Percentiles rank a stretch among this genome's conserved stretches.
Evolutionary conservation across 2,329 filamentous ascomycete species (phyloP).

Genomic region (Penicillium sp.): DNA sequence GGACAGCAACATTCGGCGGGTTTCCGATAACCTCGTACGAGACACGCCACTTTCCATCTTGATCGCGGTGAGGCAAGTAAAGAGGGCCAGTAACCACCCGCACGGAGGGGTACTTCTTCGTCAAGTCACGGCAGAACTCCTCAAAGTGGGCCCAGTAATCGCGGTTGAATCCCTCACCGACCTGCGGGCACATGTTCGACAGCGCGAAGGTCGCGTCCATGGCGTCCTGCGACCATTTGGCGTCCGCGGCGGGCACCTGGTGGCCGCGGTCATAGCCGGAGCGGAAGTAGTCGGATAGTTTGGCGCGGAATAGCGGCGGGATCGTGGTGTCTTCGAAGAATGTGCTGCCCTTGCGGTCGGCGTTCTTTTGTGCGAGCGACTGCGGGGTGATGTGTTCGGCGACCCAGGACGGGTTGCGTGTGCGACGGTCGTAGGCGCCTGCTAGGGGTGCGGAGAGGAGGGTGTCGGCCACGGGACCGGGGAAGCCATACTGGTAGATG

Average conservation of each 20-base stretch:
- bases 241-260: constrained; percentile 92
- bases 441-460: constrained; percentile 62
- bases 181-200: constrained; percentile 96
- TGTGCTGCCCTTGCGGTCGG: constrained; percentile 70
- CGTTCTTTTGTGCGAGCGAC: constrained; percentile 65
- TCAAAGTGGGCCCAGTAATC: constrained; percentile 99
- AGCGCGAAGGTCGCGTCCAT: constrained; percentile 94
- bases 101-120: constrained; percentile 71
- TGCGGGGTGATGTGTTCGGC: constrained; percentile 90
- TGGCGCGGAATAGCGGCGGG: constrained; percentile 78
- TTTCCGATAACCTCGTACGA: constrained; percentile 90
- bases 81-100: constrained; percentile 87
- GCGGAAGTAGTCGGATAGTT: constrained; percentile 86
- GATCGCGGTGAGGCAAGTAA: constrained; percentile 78
- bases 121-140: constrained; percentile 84
- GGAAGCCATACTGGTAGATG: constrained; percentile 80
- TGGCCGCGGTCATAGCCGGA: constrained; percentile 93
- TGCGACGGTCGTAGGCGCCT: constrained; percentile 86
- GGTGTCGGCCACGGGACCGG: constrained; percentile 79
- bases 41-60: constrained; percentile 91
- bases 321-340: constrained; percentile 76
- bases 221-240: constrained; percentile 84
- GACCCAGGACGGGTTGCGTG: constrained; percentile 88
- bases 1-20: constrained; percentile 88
- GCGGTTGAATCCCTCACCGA: constrained; percentile 94